A percentile compares a stretch with the other conserved stretches of the same genome.
Evolutionary conservation across 495 filamentous ascomycete species (phyloP).

Genomic region (Annulohypoxylon stygium): DNA sequence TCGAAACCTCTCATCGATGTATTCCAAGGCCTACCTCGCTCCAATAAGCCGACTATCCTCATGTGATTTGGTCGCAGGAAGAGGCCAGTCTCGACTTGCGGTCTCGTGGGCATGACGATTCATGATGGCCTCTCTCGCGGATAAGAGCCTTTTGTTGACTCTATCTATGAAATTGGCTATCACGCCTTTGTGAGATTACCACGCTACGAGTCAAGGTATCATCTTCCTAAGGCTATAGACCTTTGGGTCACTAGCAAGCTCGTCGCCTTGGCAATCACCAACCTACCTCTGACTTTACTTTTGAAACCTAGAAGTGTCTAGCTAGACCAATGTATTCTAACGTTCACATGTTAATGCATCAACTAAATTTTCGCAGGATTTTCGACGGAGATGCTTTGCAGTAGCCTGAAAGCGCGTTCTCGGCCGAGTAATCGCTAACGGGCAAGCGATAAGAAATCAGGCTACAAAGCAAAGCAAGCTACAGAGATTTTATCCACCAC

Average conservation of each 20-base stretch:
- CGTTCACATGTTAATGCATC: not conserved
- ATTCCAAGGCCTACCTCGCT: slow-evolving; percentile 5
- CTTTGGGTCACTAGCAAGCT: slow-evolving; percentile 4
- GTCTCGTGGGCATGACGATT: slow-evolving; percentile 5
- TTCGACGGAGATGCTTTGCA: slow-evolving; percentile 1
- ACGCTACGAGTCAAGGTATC: not conserved
- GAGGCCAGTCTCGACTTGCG: slow-evolving; percentile 3
- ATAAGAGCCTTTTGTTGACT: not conserved
- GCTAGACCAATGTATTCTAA: not conserved
- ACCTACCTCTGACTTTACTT: not conserved
- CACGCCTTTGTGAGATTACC: not conserved
- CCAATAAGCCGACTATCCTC: slow-evolving; percentile 10
- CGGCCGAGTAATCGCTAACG: slow-evolving; percentile 6
- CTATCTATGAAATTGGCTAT: not conserved
- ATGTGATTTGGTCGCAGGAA: slow-evolving; percentile 20
- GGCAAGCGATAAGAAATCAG: slow-evolving; percentile 7
- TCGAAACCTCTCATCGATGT: not conserved
- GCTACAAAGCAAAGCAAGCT: not conserved
- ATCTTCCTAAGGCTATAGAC: not conserved
- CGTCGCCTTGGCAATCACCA: not conserved
- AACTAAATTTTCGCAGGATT: slow-evolving; percentile 23
- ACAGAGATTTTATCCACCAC: slow-evolving; percentile 23
- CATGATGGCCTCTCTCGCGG: not conserved
- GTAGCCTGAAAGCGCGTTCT: not conserved
- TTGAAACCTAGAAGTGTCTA: not conserved